Evolutionary conservation across 805 yeast genomes (phyloP).

Genomic region (Suhomyces faveliae): DNA sequence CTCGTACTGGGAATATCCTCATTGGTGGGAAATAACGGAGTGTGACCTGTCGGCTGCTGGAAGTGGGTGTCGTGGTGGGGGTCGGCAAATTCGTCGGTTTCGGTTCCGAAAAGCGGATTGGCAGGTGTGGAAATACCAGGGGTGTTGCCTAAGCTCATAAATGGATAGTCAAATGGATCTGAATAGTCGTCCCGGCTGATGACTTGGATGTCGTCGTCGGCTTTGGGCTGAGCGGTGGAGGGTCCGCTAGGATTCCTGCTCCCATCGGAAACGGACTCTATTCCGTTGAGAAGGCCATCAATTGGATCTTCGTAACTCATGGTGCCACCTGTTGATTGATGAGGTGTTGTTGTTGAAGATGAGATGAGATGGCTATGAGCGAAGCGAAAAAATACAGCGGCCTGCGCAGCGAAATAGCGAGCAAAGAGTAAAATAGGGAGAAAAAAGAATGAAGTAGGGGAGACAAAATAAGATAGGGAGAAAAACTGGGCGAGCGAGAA

Average conservation of each 20-base stretch:
- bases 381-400: too few relatives aligned
- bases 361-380: not conserved
- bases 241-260: constrained; percentile 3
- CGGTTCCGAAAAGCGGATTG: constrained; percentile 1
- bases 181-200: constrained; percentile 17
- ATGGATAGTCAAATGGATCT: constrained; percentile 7
- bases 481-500: too few relatives aligned
- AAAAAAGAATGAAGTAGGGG: too few relatives aligned
- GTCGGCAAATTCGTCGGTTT: constrained; percentile 1
- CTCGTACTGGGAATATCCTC: not conserved
- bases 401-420: too few relatives aligned
- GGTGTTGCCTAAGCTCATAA: not conserved
- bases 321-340: not conserved
- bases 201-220: constrained; percentile 22
- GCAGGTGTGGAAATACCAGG: constrained; percentile 1
- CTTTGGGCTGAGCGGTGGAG: not conserved
- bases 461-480: too few relatives aligned
- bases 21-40: not conserved
- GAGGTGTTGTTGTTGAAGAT: not conserved
- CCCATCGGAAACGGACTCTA: not conserved
- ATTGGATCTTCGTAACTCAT: constrained; percentile 1
- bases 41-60: constrained; percentile 5
- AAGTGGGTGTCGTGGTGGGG: constrained; percentile 4
- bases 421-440: too few relatives aligned
- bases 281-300: not conserved